Base-by-base conservation (phyloP, 2,329 filamentous ascomycete genomes). In the Fusarium bulbicola region DNA sequence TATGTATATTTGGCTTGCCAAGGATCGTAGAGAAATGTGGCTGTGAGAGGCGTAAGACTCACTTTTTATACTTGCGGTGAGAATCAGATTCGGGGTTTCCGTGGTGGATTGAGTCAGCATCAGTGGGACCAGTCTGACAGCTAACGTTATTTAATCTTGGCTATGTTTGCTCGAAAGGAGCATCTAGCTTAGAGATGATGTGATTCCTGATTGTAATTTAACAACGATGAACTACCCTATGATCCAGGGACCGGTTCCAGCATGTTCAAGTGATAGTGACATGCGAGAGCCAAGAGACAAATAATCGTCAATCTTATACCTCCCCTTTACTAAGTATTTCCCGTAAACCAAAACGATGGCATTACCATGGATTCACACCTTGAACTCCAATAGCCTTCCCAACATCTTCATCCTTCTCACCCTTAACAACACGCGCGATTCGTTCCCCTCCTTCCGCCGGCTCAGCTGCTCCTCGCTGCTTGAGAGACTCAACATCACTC, bases 311-410 rank as follows among this genome's bases (percentile, higher is more conserved):
- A 7, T 16, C 18, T 26, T 3, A 4, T 9, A 10, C 12, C 1
- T 24, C 16, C 30, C 13, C 15, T 18, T 21, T 12, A 10, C n/a
- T 21, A 12, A 5, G 5, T 26, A 2, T 2, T 21, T 7, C 11
- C 14, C 2, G 0, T 10, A 3, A 24, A 5, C 12, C 4, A 6
- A n/a, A 30, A 6, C 8, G 0, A 6, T 10, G 2, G 16, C 0
- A 18, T 45, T 2, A 70, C 67, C 67, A 70, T 2, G 59, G 67
- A 2, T 32, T 40, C 2, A 70, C 18, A 10, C 67, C 66, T 6
- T 54, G 13, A 1, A 53, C 32, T 12, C 67, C 67, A 6, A 70
- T 3, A 2, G 16, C 36, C 7, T 30, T 65, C 5, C 67, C 67
- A 15, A 42, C 24, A 16, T 59, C 28, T 7, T 5, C n/a, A 18